Evolutionary conservation across 352 stramenopile species (phyloP).

Genomic region (Albugo laibachii): DNA sequence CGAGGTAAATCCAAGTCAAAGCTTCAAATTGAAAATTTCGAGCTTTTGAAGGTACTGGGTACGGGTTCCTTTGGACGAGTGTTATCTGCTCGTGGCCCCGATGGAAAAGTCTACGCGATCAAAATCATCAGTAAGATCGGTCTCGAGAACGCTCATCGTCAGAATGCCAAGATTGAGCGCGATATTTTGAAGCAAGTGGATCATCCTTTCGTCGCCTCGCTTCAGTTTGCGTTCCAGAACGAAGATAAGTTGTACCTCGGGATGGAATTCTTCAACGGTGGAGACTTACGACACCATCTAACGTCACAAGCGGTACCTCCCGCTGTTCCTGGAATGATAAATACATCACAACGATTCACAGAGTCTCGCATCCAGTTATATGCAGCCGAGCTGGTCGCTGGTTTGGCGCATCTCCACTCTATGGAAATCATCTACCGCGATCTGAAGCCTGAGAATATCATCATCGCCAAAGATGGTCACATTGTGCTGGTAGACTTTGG

Average conservation of each 20-base stretch:
- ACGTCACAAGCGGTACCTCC: not conserved
- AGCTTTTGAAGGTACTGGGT: constrained; percentile 66
- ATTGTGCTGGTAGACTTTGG: constrained; percentile 83
- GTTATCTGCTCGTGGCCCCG: constrained; percentile 39
- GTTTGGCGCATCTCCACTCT: constrained; percentile 75
- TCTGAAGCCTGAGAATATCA: constrained; percentile 76
- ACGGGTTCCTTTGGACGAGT: constrained; percentile 73
- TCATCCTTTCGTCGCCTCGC: constrained; percentile 93
- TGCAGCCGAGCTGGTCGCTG: constrained; percentile 61
- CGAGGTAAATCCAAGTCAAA: constrained; percentile 57
- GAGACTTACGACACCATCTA: constrained; percentile 82
- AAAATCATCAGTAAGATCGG: constrained; percentile 82
- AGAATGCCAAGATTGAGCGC: constrained; percentile 81
- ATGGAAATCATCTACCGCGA: constrained; percentile 81
- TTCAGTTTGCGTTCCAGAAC: constrained; percentile 95
- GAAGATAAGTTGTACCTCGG: constrained; percentile 97
- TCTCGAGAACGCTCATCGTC: constrained; percentile 63
- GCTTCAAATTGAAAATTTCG: constrained; percentile 74
- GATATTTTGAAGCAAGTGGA: constrained; percentile 88
- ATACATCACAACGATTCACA: constrained; percentile 45
- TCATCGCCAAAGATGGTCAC: constrained; percentile 78
- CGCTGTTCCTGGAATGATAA: constrained; percentile 2
- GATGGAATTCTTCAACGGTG: constrained; percentile 96
- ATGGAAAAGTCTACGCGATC: constrained; percentile 66
- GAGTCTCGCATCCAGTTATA: constrained; percentile 66